Evolutionary conservation across 345 rosid species (phyloP), one percentile per base, ranked within the genome.

Genomic region (Boechera divaricarpa): DNA sequence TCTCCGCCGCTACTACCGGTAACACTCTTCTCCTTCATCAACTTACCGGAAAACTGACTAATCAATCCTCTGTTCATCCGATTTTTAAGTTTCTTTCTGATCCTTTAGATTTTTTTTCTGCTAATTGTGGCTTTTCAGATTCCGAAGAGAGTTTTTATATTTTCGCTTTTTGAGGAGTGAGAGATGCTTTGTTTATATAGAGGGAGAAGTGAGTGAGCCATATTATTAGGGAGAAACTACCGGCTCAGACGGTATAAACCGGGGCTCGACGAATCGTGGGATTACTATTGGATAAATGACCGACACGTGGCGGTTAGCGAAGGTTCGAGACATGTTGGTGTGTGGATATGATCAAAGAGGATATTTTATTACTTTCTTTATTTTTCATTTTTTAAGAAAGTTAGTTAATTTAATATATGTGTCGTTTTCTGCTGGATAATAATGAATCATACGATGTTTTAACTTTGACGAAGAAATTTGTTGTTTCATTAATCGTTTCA

Each of bases 1-100:
- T 73, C 78, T 0, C 78, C 71, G 62, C 78, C 71, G 74, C 35
- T 52, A 3, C 18, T 16, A 10, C 80, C 73, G 81, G 76, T 85
- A 1, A 83, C 54, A 26, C 76, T 83, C 75, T 87, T 91, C 1
- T 89, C 98, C 75, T 85, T 89, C 85, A 84, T 71, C 67, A 68
- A 66, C 74, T 85, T 77, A 81, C 65, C 42, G 13, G 80, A 75
- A 48, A 75, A 77, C 69, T 81, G 89, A 64, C 26, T 77, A 62
- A 80, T 38, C 41, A 69, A 21, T 21, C 24, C 54, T 75, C 82
- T 84, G 61, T 83, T 79, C 79, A 67, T 75, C 24, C 29, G 55
- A 60, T 42, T 28, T 3, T 0, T 10, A n/a, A 15, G 7, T 35
- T 35, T 1, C 1, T 33, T 56, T 56, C 39, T 2, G 39, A 31